Base-by-base conservation (phyloP, 1,284 basidiomycete species). In the Amylostereum areolatum region DNA sequence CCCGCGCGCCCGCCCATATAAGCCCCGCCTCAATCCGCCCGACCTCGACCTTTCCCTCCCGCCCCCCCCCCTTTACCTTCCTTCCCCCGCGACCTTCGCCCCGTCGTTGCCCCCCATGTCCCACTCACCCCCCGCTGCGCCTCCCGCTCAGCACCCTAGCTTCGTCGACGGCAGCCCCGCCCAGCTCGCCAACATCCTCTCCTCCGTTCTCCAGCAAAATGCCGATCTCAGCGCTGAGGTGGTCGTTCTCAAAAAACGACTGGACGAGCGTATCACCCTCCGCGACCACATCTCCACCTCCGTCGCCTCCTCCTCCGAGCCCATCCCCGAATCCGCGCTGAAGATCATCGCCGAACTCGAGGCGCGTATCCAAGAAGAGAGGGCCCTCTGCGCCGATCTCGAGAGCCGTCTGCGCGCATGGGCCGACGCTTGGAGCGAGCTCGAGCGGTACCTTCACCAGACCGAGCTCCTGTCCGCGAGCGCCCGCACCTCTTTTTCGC, bases 171-270 rank as follows among this genome's bases (percentile, higher is more conserved):
- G 50, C 45, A 42, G 47, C 28, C 69, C 75, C 54, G 65, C 78
- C 1, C 72, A 77, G 52, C 78, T 85, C 57, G 80, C 82, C 11
- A 58, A 67, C 4, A 70, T 85, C 36, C 78, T 85, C 60, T 61
- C 75, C 5, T 66, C 71, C 29, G 69, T 74, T 46, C 76, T 77
- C 55, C 67, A 66, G 52, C 79, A 85, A 46, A 60, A 66, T 42
- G 82, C 84, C 10, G 11, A 48, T 24, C 70, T 83, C 41, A 68
- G 71, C 33, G 69, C 67, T 45, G 80, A 85, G 53, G 74, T 84
- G 54, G 51, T 59, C 2, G 9, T 52, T 0, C 55, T 64, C 0
- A n/a, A n/a, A n/a, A 62, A 62, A 34, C 70, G 71, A 49, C 73
- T 79, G 43, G 73, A 75, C 2, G 80, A 82, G 42, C 73, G 75